Percentiles rank a stretch among this genome's conserved stretches.
Evolutionary conservation across 2,329 filamentous ascomycete species (phyloP).

Genomic region (Ascochyta lentis): DNA sequence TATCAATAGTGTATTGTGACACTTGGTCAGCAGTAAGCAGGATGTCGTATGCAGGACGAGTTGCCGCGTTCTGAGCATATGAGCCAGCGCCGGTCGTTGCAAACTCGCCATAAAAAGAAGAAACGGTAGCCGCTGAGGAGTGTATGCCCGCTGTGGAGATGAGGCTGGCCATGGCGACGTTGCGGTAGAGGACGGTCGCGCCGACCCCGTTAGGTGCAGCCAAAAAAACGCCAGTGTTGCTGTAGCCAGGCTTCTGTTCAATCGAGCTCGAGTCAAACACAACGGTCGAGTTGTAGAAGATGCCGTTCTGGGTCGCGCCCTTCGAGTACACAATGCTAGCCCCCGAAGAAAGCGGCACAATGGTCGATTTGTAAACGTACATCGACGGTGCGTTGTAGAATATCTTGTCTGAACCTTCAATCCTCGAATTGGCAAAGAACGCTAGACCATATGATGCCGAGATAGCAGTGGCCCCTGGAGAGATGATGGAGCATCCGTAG

Average conservation of each 20-base stretch:
- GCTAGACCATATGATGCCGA: conserved; percentile 42
- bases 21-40: conserved; percentile 45
- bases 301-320: conserved; percentile 31
- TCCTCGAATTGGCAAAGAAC: conserved; percentile 54
- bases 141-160: conserved; percentile 51
- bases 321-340: conserved; percentile 52
- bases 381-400: conserved; percentile 52
- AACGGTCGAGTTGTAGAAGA: conserved; percentile 48
- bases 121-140: conserved; percentile 20
- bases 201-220: conserved; percentile 52
- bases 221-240: conserved; percentile 52
- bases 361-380: conserved; percentile 54
- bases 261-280: conserved; percentile 53
- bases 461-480: conserved; percentile 44
- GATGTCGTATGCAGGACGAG: conserved; percentile 46
- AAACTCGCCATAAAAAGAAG: conserved; percentile 53
- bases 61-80: conserved; percentile 46
- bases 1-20: conserved; percentile 40
- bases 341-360: conserved; percentile 48
- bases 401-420: conserved; percentile 54
- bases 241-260: conserved; percentile 38
- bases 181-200: conserved; percentile 52
- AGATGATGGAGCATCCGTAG: conserved; percentile 55
- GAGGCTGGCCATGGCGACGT: conserved; percentile 48
- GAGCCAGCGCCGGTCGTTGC: conserved; percentile 51